Conservation (phyloP, 345 rosid species). For the Ricinus communis region DNA sequence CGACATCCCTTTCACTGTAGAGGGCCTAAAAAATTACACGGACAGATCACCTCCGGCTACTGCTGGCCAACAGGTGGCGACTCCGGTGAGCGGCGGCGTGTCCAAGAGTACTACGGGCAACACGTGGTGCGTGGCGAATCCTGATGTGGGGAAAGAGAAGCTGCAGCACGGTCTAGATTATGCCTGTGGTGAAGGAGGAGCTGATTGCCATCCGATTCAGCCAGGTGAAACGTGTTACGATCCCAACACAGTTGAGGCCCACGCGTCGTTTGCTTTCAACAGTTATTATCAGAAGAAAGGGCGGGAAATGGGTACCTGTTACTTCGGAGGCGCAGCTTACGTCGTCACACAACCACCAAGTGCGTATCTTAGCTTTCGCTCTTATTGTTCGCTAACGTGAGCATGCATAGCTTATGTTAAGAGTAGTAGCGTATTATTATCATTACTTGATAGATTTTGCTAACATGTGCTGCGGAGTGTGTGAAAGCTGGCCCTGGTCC, state of each 20-base stretch:
- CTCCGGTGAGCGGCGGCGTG: conserved; percentile 14
- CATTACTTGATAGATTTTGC: too few species aligned
- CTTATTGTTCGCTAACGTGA: neutral
- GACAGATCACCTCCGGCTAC: conserved; percentile 12
- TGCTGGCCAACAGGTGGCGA: neutral
- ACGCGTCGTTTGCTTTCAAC: conserved; percentile 88
- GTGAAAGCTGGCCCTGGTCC: neutral
- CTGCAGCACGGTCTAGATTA: conserved; percentile 68
- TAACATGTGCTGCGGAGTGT: neutral
- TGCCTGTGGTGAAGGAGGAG: conserved; percentile 90
- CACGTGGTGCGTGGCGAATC: conserved; percentile 90
- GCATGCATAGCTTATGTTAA: neutral
- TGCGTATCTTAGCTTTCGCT: conserved; percentile 34
- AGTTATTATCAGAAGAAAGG: conserved; percentile 79
- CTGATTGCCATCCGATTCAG: conserved; percentile 85
- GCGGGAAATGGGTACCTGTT: conserved; percentile 63
- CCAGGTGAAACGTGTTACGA: conserved; percentile 60
- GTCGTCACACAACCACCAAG: conserved; percentile 75
- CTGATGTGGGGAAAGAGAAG: conserved; percentile 35
- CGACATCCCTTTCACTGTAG: conserved; percentile 63
- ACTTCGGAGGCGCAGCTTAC: conserved; percentile 66
- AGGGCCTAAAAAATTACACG: conserved; percentile 47
- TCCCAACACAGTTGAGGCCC: conserved; percentile 65
- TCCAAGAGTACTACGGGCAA: conserved; percentile 38
- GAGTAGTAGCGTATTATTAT: neutral